A percentile compares a stretch with the other conserved stretches of the same genome.
These are phyloP conservation scores for Leishmania aethiopica DNA, from an alignment of 208 protist species.

Conservation along the genomic window DNA sequence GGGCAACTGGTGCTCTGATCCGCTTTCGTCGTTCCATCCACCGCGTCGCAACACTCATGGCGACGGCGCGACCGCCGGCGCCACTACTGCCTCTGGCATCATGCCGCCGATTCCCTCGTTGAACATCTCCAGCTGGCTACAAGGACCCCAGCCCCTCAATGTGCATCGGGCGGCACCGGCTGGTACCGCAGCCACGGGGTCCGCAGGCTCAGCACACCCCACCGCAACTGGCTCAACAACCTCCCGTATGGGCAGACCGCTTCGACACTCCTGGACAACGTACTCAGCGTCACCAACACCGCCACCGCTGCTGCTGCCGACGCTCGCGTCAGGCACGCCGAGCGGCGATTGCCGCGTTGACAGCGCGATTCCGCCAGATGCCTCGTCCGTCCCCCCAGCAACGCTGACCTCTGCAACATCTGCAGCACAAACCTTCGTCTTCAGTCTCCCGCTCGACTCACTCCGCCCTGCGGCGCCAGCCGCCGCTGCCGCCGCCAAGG, in stretches of 20 bases:
- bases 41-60: not conserved
- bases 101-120: conserved; percentile 4
- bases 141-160: conserved; percentile 29
- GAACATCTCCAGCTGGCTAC: conserved; percentile 30
- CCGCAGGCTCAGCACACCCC: not conserved
- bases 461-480: not conserved
- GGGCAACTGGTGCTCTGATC: conserved; percentile 13
- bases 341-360: not conserved
- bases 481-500: too few species aligned
- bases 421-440: not conserved
- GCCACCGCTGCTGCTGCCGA: conserved; percentile 6
- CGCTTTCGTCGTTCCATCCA: conserved; percentile 12
- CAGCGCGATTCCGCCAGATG: not conserved
- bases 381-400: not conserved
- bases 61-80: not conserved
- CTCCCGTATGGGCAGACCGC: not conserved
- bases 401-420: not conserved
- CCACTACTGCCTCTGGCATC: too few species aligned
- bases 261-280: not conserved
- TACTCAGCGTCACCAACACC: not conserved
- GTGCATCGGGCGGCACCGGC: conserved; percentile 23
- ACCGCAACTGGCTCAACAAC: not conserved
- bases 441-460: not conserved
- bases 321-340: conserved; percentile 5
- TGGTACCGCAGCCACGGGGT: not conserved